Evolutionary conservation across 192 early-diverging fungal genomes (phyloP).

Genomic region (Entomortierella beljakovae): DNA sequence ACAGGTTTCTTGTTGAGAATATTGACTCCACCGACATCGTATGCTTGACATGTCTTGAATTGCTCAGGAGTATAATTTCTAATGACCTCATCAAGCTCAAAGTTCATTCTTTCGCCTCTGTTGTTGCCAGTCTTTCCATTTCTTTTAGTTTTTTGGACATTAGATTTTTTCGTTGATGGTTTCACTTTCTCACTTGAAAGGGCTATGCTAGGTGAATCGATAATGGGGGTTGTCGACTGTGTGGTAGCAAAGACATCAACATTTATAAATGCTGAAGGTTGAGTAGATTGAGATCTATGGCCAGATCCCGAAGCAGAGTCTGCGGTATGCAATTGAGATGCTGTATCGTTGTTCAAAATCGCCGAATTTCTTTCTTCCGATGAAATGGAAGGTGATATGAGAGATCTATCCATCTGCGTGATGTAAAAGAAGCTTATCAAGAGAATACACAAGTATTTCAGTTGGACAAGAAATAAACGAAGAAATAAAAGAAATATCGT

Average conservation of each 20-base stretch:
- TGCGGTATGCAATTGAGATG: neutral
- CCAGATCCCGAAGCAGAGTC: neutral
- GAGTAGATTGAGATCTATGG: neutral
- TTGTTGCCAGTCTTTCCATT: slow-evolving; percentile 1
- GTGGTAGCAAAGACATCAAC: neutral
- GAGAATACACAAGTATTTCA: too few relatives aligned
- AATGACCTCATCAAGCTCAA: slow-evolving; percentile 38
- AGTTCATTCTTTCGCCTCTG: slow-evolving; percentile 42
- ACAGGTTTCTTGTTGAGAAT: slow-evolving; percentile 78
- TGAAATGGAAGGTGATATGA: neutral
- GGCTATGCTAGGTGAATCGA: neutral
- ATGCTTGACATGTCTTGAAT: slow-evolving; percentile 51
- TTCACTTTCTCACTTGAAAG: slow-evolving; percentile 1
- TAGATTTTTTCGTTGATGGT: slow-evolving; percentile 1
- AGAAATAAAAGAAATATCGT: too few relatives aligned
- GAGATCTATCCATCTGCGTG: neutral
- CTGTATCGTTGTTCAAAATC: neutral
- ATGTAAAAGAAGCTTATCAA: too few relatives aligned
- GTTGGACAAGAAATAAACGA: too few relatives aligned
- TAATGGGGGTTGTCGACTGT: neutral
- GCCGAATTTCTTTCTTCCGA: neutral
- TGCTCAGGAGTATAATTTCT: slow-evolving; percentile 39
- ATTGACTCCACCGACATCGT: slow-evolving; percentile 74
- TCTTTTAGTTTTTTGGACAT: neutral
- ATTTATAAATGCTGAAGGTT: neutral